Conservation (phyloP, 768 basidiomycete species). For the Saitozyma podzolica region DNA sequence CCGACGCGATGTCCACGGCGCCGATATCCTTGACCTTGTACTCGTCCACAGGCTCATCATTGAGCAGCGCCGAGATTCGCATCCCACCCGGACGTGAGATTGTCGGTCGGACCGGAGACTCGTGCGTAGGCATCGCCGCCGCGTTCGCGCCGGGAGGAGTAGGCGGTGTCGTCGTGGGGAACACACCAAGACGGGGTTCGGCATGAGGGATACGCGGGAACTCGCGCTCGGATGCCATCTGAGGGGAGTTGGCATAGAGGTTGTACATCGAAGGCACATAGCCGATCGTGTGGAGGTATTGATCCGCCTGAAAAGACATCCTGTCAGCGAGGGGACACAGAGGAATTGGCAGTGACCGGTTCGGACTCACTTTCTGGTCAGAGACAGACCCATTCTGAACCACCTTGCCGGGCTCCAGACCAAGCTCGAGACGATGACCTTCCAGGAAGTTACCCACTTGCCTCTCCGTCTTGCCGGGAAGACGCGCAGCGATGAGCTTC, state of each 20-base stretch:
- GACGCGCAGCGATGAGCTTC: slow-evolving; percentile 66
- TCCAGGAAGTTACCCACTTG: slow-evolving; percentile 52
- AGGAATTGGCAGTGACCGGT: neutral
- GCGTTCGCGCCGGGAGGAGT: slow-evolving; percentile 1
- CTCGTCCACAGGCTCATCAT: slow-evolving; percentile 28
- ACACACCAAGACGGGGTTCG: slow-evolving; percentile 36
- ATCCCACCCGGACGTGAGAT: slow-evolving; percentile 25
- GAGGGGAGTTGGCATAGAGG: neutral
- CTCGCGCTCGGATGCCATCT: slow-evolving; percentile 1
- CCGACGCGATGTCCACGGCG: slow-evolving; percentile 35
- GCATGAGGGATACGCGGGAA: neutral
- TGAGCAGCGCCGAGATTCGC: slow-evolving; percentile 39
- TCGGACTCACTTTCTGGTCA: neutral
- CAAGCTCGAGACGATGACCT: slow-evolving; percentile 43
- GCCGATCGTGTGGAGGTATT: too few relatives aligned
- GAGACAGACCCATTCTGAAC: too few relatives aligned
- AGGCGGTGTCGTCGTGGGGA: slow-evolving; percentile 24
- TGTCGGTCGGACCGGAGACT: neutral
- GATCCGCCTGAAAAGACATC: neutral
- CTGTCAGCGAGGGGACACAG: neutral
- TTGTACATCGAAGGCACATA: neutral
- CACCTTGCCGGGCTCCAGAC: slow-evolving; percentile 15
- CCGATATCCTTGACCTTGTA: slow-evolving; percentile 7
- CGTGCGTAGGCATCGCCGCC: neutral
- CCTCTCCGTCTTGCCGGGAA: slow-evolving; percentile 57